These are phyloP conservation scores for Calonectria fujianensis DNA, from an alignment of 2,329 filamentous ascomycete species.

Conservation along the genomic window DNA sequence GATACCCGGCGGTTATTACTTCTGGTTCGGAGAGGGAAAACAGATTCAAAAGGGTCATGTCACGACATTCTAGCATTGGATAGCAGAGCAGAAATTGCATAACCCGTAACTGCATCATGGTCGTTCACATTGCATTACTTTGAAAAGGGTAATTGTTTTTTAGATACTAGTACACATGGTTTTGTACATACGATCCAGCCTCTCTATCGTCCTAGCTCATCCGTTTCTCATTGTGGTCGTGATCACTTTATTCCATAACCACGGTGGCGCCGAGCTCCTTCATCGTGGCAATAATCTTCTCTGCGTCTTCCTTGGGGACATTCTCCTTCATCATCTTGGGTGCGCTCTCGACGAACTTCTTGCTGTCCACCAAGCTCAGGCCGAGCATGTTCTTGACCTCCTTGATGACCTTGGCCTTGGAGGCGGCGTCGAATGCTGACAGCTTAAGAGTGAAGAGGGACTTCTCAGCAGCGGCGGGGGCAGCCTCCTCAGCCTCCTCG, in stretches of 20 bases:
- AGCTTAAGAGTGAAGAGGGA: constrained; percentile 98
- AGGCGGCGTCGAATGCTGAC: constrained; percentile 86
- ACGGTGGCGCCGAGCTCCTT: constrained; percentile 95
- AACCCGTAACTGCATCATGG: constrained; percentile 23
- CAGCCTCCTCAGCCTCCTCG: constrained; percentile 91
- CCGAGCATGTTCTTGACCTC: constrained; percentile 98
- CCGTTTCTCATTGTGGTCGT: constrained; percentile 42
- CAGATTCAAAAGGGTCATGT: constrained; percentile 31
- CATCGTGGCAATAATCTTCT: constrained; percentile 97
- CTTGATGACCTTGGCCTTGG: constrained; percentile 99
- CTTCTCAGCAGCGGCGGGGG: constrained; percentile 94
- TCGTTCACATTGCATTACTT: constrained; percentile 21
- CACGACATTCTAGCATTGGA: constrained; percentile 20
- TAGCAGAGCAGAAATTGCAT: constrained; percentile 12
- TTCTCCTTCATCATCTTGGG: constrained; percentile 99
- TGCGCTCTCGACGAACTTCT: constrained; percentile 99
- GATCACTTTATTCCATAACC: constrained; percentile 84
- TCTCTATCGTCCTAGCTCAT: constrained; percentile 58
- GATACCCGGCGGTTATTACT: constrained; percentile 56
- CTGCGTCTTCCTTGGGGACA: constrained; percentile 98
- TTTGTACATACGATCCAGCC: constrained; percentile 63
- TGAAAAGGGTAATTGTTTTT: constrained; percentile 51
- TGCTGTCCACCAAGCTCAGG: constrained; percentile 97
- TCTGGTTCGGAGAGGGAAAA: constrained; percentile 36
- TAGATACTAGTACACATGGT: constrained; percentile 63